Conservation (phyloP, 768 basidiomycete genomes). For the Epithele typhae region DNA sequence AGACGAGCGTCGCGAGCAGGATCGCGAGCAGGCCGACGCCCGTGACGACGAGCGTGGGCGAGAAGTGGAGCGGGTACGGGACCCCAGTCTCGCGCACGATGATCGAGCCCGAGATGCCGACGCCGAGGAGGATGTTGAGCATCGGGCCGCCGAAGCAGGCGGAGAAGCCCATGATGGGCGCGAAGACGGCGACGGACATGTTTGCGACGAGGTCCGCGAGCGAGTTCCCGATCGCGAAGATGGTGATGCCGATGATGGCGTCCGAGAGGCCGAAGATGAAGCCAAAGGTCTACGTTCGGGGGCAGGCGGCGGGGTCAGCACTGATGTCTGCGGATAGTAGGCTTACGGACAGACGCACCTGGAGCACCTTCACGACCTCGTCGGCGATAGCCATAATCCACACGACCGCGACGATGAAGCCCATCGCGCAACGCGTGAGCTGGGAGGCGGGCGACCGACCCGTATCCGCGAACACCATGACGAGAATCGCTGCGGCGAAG, state of each 20-base stretch:
- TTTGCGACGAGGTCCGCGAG: conserved; percentile 96
- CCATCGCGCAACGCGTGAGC: conserved; percentile 80
- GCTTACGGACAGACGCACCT: too few relatives aligned
- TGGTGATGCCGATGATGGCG: conserved; percentile 93
- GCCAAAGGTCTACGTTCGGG: conserved; percentile 68
- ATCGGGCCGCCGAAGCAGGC: conserved; percentile 93
- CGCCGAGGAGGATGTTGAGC: conserved; percentile 87
- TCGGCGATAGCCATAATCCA: conserved; percentile 99
- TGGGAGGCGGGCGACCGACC: conserved; percentile 54
- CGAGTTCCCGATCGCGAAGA: conserved; percentile 96
- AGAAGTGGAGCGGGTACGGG: conserved; percentile 74
- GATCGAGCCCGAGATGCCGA: conserved; percentile 89
- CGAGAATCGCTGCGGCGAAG: conserved; percentile 45
- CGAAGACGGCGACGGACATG: conserved; percentile 92
- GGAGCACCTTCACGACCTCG: conserved; percentile 88
- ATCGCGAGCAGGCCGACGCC: conserved; percentile 75
- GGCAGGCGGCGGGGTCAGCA: neutral
- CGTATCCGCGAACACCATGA: conserved; percentile 54
- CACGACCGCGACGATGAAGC: conserved; percentile 85
- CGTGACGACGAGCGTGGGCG: conserved; percentile 81
- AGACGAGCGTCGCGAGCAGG: conserved; percentile 69
- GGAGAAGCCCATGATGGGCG: conserved; percentile 91
- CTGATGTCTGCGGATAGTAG: too few relatives aligned
- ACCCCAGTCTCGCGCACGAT: conserved; percentile 60
- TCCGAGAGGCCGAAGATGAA: conserved; percentile 94